Percentiles rank a stretch among this genome's conserved stretches.
These are phyloP conservation scores for Yamadazyma takamatsuzukensis DNA, from an alignment of 805 yeast species.

Conservation along the genomic window DNA sequence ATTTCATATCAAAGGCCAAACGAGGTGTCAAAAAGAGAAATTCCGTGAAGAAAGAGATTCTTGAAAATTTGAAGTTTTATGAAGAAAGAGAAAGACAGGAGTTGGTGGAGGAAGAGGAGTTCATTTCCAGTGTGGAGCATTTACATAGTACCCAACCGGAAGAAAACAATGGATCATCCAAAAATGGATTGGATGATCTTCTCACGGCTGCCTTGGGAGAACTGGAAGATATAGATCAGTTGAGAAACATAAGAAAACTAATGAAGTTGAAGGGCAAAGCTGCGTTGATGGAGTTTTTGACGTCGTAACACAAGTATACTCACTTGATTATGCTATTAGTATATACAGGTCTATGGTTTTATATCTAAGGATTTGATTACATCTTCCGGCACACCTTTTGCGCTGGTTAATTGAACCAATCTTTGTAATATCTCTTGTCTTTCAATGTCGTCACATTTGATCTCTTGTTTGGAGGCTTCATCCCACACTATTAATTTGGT, in stretches of 20 bases:
- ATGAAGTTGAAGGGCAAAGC: constrained; percentile 70
- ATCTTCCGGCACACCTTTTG: constrained; percentile 44
- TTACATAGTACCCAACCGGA: constrained; percentile 4
- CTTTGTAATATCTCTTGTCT: constrained; percentile 54
- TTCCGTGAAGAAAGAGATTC: constrained; percentile 16
- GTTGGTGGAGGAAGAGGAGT: constrained; percentile 5
- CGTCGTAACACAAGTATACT: constrained; percentile 15
- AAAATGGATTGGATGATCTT: constrained; percentile 4
- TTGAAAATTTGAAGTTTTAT: constrained; percentile 21
- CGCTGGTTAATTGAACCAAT: constrained; percentile 49
- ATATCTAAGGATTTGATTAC: constrained; percentile 34
- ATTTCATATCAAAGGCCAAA: constrained; percentile 58
- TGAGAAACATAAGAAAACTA: constrained; percentile 54
- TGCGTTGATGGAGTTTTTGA: constrained; percentile 56
- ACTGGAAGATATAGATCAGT: constrained; percentile 45
- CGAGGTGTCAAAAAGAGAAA: constrained; percentile 12
- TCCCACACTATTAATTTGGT: constrained; percentile 41
- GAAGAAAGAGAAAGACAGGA: constrained; percentile 15
- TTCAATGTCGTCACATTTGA: constrained; percentile 53
- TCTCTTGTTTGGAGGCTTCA: constrained; percentile 20
- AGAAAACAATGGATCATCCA: background rate
- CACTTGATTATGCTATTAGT: constrained; percentile 3
- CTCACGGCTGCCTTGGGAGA: background rate
- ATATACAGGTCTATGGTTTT: constrained; percentile 1
- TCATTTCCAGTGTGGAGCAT: constrained; percentile 5